phyloP scores from a whole-genome alignment of 441 rosid genomes.

The Gossypium armourianum region DNA sequence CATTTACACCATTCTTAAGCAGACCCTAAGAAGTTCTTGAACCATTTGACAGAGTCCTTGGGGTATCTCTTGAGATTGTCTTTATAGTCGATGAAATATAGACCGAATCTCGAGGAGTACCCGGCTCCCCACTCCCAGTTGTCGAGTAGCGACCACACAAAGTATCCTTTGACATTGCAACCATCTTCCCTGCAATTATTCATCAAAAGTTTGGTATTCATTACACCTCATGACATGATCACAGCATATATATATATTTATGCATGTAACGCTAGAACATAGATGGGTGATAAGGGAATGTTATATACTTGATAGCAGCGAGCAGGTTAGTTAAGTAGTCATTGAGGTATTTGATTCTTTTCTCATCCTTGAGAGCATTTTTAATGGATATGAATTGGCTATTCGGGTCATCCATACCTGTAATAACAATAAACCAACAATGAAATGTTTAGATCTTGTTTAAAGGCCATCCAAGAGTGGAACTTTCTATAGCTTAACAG shows the following conservation, averaged over 20 bases:
- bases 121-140: conserved; percentile 95
- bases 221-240: neutral
- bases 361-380: conserved; percentile 56
- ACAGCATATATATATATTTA: neutral
- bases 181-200: conserved; percentile 62
- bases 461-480: neutral
- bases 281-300: neutral
- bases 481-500: neutral
- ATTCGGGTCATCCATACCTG: conserved; percentile 87
- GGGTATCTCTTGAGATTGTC: conserved; percentile 84
- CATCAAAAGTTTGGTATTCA: conserved; percentile 6
- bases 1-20: neutral
- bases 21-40: conserved; percentile 59
- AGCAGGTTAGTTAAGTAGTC: conserved; percentile 66
- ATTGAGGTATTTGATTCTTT: conserved; percentile 67
- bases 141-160: conserved; percentile 75
- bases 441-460: neutral
- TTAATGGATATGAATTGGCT: conserved; percentile 29
- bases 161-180: conserved; percentile 89
- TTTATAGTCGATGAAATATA: conserved; percentile 67
- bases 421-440: neutral
- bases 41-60: conserved; percentile 76
- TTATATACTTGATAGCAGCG: conserved; percentile 59
- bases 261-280: neutral
- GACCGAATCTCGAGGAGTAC: conserved; percentile 79